These are phyloP conservation scores for Colletotrichum zoysiae DNA, from an alignment of 2,329 filamentous ascomycete genomes.

Conservation along the genomic window DNA sequence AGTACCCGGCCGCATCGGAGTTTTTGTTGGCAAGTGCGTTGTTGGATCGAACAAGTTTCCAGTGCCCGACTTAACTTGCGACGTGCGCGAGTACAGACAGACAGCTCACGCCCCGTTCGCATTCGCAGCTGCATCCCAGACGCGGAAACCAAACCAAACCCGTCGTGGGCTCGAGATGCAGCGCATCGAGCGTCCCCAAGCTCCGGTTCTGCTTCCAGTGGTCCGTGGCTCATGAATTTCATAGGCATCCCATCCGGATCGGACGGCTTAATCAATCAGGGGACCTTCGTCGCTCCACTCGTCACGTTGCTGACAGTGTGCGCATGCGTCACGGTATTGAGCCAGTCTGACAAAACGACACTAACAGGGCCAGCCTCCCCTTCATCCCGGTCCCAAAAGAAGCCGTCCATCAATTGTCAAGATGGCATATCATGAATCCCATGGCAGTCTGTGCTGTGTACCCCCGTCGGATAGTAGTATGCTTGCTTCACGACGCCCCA, in stretches of 20 bases:
- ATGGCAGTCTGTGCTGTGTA: constrained; percentile 7
- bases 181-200: constrained; percentile 36
- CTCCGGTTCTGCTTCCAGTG: constrained; percentile 13
- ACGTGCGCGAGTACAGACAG: constrained; percentile 11
- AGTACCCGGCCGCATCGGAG: constrained; percentile 22
- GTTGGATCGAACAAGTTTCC: constrained; percentile 1
- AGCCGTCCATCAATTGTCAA: neutral
- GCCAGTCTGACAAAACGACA: constrained; percentile 20
- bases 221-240: constrained; percentile 9
- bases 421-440: constrained; percentile 18
- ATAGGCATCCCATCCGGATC: constrained; percentile 13
- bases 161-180: constrained; percentile 18
- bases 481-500: neutral
- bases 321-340: constrained; percentile 8
- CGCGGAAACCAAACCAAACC: constrained; percentile 7
- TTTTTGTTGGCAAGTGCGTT: constrained; percentile 8
- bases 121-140: constrained; percentile 37
- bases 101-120: constrained; percentile 18
- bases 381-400: constrained; percentile 3
- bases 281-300: constrained; percentile 26
- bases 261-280: constrained; percentile 29
- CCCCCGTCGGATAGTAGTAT: neutral
- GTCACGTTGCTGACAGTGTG: constrained; percentile 20
- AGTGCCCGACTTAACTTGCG: constrained; percentile 25
- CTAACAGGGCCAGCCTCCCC: constrained; percentile 23